Evolutionary conservation across 1,284 basidiomycete genomes (phyloP).

Genomic region (Amylostereum areolatum): DNA sequence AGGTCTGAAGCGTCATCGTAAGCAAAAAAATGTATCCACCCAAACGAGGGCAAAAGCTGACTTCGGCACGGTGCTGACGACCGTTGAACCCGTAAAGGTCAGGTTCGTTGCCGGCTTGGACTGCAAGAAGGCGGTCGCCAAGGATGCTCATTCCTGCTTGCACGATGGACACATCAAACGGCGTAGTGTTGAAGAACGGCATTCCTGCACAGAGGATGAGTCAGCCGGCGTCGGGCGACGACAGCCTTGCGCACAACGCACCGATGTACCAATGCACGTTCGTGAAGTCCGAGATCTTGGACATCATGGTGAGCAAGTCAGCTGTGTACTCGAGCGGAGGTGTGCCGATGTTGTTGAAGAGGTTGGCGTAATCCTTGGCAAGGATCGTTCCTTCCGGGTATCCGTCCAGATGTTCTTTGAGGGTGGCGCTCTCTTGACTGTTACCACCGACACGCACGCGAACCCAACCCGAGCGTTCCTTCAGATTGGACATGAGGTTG

Average conservation of each 20-base stretch:
- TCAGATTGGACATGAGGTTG: conserved; percentile 63
- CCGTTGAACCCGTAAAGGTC: conserved; percentile 45
- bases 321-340: conserved; percentile 36
- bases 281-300: conserved; percentile 32
- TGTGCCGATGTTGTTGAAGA: conserved; percentile 35
- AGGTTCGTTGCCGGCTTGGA: conserved; percentile 68
- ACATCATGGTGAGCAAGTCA: conserved; percentile 35
- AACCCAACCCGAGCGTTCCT: conserved; percentile 48
- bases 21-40: neutral
- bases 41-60: neutral
- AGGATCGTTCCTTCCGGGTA: conserved; percentile 36
- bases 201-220: conserved; percentile 23
- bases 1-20: conserved; percentile 29
- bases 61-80: conserved; percentile 1
- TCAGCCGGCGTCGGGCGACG: neutral
- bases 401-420: conserved; percentile 34
- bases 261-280: conserved; percentile 40
- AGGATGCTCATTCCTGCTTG: conserved; percentile 43
- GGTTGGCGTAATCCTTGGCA: conserved; percentile 37
- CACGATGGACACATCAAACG: conserved; percentile 50
- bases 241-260: conserved; percentile 3
- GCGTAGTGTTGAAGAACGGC: conserved; percentile 45
- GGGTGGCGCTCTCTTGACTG: conserved; percentile 59
- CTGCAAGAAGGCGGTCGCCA: conserved; percentile 50
- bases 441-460: conserved; percentile 68